A percentile compares a stretch with the other conserved stretches of the same genome.
Conservation (phyloP, 495 filamentous ascomycete species). For the Neurospora tetraspora region DNA sequence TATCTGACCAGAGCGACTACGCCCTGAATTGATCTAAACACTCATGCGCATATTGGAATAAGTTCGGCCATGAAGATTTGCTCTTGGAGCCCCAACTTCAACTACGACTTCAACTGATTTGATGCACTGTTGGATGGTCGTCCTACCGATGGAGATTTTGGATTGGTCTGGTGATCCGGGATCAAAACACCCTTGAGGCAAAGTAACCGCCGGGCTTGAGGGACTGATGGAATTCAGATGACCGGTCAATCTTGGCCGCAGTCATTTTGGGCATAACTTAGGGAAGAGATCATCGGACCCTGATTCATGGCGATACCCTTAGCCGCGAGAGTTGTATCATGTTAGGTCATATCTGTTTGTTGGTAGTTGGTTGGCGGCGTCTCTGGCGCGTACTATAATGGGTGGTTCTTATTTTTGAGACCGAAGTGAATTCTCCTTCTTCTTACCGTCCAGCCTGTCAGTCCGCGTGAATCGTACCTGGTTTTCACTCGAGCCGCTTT, state of each 20-base stretch:
- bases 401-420: not conserved
- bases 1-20: no score
- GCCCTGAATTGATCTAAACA: no score
- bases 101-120: no score
- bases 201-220: not conserved
- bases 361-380: not conserved
- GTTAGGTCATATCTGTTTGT: not conserved
- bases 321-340: not conserved
- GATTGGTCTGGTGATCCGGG: not conserved
- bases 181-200: not conserved
- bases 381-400: not conserved
- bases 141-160: not conserved
- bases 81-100: not conserved
- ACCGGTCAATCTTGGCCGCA: not conserved
- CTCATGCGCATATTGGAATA: not conserved
- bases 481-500: not conserved
- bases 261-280: not conserved
- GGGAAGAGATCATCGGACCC: not conserved
- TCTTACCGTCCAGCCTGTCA: not conserved
- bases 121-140: no score
- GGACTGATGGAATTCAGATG: not conserved
- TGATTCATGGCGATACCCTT: not conserved
- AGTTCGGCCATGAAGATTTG: not conserved
- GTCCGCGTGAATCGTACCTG: not conserved
- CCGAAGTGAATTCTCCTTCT: not conserved